phyloP scores from a whole-genome alignment of 1,284 basidiomycete species.

The Trichosporon sp. region DNA sequence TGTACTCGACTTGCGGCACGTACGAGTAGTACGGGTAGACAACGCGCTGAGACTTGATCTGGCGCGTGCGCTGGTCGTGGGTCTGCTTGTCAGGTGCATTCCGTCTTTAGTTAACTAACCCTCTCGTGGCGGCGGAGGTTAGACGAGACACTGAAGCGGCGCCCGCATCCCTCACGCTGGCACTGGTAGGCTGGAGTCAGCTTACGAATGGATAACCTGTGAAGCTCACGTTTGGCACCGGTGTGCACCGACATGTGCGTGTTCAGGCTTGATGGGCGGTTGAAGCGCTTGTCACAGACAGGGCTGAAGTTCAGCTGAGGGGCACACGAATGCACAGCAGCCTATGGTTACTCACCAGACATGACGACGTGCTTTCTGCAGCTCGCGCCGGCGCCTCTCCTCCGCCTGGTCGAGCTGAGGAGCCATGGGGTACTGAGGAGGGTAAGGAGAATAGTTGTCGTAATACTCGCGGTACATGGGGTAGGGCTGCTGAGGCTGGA shows the following conservation, averaged over 20 bases:
- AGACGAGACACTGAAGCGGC: conserved; percentile 58
- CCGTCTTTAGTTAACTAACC: conserved; percentile 16
- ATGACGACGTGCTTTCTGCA: conserved; percentile 20
- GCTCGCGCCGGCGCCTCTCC: conserved; percentile 12
- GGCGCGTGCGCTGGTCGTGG: conserved; percentile 8
- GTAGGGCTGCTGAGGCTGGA: background rate
- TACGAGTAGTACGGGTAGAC: background rate
- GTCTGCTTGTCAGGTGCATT: conserved; percentile 2
- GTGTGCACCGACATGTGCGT: conserved; percentile 66
- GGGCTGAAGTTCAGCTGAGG: conserved; percentile 32
- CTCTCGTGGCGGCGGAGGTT: conserved; percentile 60
- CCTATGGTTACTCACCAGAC: conserved; percentile 21
- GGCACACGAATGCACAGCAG: background rate
- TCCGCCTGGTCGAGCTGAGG: background rate
- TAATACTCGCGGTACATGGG: background rate
- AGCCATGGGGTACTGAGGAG: conserved; percentile 1
- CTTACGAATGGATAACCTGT: no score
- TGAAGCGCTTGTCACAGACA: conserved; percentile 58
- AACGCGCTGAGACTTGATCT: background rate
- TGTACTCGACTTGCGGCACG: background rate
- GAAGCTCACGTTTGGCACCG: conserved; percentile 56
- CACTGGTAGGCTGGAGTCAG: conserved; percentile 54
- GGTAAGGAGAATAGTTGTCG: conserved; percentile 5
- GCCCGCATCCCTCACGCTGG: conserved; percentile 51
- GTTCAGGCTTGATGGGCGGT: conserved; percentile 58